These are phyloP conservation scores for Pleurotus platypus DNA, from an alignment of 768 basidiomycete species.

Conservation along the genomic window DNA sequence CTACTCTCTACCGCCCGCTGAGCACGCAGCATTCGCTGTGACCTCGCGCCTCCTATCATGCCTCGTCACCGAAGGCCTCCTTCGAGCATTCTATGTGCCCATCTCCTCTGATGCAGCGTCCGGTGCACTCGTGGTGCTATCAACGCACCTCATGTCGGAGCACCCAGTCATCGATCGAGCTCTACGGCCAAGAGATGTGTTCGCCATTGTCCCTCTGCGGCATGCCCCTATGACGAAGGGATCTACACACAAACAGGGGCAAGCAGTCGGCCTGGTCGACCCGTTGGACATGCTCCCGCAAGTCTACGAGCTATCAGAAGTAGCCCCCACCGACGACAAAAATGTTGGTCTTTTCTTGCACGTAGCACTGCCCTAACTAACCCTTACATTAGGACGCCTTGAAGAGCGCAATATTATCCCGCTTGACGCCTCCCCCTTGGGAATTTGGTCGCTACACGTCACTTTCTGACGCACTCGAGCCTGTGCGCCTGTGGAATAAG, in stretches of 20 bases:
- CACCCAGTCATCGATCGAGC: conserved; percentile 26
- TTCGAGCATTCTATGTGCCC: conserved; percentile 39
- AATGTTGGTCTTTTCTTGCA: conserved; percentile 12
- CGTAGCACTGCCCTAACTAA: neutral
- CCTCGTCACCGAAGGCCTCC: conserved; percentile 44
- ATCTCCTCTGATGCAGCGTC: conserved; percentile 19
- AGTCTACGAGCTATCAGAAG: conserved; percentile 31
- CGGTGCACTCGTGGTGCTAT: conserved; percentile 37
- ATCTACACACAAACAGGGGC: conserved; percentile 29
- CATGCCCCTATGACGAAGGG: conserved; percentile 40
- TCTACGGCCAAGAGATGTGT: conserved; percentile 37
- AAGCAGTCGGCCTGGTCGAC: conserved; percentile 44
- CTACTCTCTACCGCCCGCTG: conserved; percentile 26
- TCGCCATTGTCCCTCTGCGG: conserved; percentile 44
- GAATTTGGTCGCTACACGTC: conserved; percentile 26
- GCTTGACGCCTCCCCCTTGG: conserved; percentile 33
- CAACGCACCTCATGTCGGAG: conserved; percentile 31
- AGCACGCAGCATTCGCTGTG: conserved; percentile 43
- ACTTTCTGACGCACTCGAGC: conserved; percentile 26
- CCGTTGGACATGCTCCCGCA: conserved; percentile 55
- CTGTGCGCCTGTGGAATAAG: conserved; percentile 37
- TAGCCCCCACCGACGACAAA: conserved; percentile 5
- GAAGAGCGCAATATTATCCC: conserved; percentile 25
- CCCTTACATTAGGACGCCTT: conserved; percentile 18
- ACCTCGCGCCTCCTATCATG: conserved; percentile 45